phyloP scores from a whole-genome alignment of 129 eudicot species.

The Apium graveolens region DNA sequence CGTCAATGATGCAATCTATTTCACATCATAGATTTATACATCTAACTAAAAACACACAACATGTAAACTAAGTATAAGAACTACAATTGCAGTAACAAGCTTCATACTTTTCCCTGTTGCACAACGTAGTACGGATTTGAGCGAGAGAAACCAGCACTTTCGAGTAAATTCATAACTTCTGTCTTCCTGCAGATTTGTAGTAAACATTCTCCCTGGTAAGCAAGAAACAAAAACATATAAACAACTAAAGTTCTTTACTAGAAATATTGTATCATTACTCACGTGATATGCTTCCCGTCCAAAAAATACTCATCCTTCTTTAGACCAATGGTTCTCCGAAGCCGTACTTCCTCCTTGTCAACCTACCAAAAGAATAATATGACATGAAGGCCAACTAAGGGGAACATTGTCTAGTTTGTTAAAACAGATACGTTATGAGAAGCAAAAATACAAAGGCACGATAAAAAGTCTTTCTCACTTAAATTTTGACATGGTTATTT shows the following conservation, averaged over 20 bases:
- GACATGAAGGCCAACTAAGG: constrained; percentile 5
- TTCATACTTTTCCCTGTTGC: constrained; percentile 89
- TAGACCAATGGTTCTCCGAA: constrained; percentile 85
- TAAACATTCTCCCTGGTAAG: constrained; percentile 1
- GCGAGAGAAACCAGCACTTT: constrained; percentile 99
- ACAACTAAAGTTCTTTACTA: background rate
- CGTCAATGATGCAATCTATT: constrained; percentile 84
- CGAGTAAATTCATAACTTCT: constrained; percentile 93
- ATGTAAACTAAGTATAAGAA: constrained; percentile 8
- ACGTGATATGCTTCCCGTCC: constrained; percentile 99
- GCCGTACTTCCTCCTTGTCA: constrained; percentile 95
- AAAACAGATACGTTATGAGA: background rate
- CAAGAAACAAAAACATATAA: background rate
- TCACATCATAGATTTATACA: constrained; percentile 11
- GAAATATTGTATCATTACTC: constrained; percentile 14
- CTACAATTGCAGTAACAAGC: background rate
- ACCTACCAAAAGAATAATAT: constrained; percentile 43
- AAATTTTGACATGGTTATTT: background rate
- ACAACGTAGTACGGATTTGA: constrained; percentile 98
- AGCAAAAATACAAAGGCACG: too few relatives aligned
- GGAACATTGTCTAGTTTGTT: background rate
- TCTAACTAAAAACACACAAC: background rate
- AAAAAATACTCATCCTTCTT: constrained; percentile 92
- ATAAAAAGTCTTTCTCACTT: background rate
- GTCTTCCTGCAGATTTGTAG: constrained; percentile 64